A percentile compares a stretch with the other conserved stretches of the same genome.
Conservation (phyloP, 2,329 filamentous ascomycete genomes). For the Penicillium sp. region DNA sequence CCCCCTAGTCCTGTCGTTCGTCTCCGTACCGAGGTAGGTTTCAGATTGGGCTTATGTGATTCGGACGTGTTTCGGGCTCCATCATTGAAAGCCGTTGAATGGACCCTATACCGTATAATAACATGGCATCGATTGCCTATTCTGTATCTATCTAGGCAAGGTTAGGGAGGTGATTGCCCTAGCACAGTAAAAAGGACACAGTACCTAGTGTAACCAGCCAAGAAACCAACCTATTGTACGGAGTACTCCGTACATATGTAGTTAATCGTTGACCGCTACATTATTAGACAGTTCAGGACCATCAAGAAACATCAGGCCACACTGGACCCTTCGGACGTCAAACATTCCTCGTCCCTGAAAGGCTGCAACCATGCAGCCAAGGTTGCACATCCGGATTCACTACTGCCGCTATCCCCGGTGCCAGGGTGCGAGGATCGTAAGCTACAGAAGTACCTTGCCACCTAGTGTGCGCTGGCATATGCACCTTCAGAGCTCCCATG, state of each 20-base stretch:
- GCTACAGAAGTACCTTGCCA: slow-evolving; percentile 1
- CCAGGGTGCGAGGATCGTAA: background rate
- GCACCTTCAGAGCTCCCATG: background rate
- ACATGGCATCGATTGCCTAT: background rate
- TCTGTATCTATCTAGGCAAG: background rate
- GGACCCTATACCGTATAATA: background rate
- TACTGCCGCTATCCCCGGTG: background rate
- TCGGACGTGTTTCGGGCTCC: background rate
- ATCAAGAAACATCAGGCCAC: background rate
- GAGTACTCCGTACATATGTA: background rate
- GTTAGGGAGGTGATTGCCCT: background rate
- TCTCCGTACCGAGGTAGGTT: background rate
- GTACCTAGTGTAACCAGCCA: background rate
- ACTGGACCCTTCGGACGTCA: background rate
- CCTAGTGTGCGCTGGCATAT: slow-evolving; percentile 4
- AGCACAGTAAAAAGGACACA: background rate
- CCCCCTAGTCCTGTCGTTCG: background rate
- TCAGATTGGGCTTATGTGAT: background rate
- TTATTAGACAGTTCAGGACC: background rate
- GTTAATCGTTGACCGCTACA: background rate
- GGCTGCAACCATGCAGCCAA: background rate
- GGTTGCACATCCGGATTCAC: background rate
- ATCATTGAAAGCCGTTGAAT: background rate
- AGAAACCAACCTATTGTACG: background rate
- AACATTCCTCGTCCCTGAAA: background rate